Evolutionary conservation across 2,329 filamentous ascomycete species (phyloP).

Genomic region (Botrytis fragariae): DNA sequence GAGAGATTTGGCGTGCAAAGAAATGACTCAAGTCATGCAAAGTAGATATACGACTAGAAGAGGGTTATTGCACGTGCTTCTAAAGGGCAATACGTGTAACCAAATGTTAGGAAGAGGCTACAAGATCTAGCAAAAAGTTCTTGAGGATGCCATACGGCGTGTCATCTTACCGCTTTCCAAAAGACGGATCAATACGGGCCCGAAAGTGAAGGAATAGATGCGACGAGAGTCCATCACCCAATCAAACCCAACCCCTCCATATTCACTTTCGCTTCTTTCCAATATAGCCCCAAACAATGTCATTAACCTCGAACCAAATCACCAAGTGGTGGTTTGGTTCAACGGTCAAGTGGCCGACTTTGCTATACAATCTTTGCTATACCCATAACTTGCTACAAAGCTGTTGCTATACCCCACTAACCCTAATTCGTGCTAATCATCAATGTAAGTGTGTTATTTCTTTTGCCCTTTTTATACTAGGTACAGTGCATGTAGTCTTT

Average conservation of each 20-base stretch:
- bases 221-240: background rate
- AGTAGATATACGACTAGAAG: too few relatives aligned
- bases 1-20: background rate
- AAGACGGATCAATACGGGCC: background rate
- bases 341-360: background rate
- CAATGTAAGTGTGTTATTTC: slow-evolving; percentile 8
- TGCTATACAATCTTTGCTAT: background rate
- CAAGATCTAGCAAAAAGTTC: background rate
- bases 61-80: background rate
- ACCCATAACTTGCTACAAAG: background rate
- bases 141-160: background rate
- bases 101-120: fast-evolving
- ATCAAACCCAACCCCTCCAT: background rate
- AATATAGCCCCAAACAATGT: background rate
- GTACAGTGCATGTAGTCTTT: background rate
- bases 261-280: background rate
- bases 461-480: background rate
- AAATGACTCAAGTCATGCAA: background rate
- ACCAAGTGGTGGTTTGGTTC: background rate
- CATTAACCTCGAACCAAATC: background rate
- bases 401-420: background rate
- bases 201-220: background rate
- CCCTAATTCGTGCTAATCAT: background rate
- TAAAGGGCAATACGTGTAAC: background rate
- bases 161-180: background rate